Evolutionary conservation across 805 yeast species (phyloP).

Genomic region (Kluyveromyces lactis): DNA sequence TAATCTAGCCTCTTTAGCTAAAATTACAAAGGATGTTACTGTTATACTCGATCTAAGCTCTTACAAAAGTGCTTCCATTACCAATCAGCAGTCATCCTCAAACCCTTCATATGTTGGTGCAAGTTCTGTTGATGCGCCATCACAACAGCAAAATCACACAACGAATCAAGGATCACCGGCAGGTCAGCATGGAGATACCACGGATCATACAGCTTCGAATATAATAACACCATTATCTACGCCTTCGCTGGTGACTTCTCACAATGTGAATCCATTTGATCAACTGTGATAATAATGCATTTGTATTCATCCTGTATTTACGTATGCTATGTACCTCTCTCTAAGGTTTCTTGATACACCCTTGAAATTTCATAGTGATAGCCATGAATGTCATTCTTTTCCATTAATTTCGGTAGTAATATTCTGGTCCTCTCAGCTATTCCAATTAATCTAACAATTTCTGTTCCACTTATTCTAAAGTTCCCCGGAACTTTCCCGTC

Average conservation of each 20-base stretch:
- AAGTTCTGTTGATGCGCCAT: too few relatives aligned
- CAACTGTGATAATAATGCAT: constrained; percentile 8
- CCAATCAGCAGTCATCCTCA: constrained; percentile 6
- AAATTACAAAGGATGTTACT: constrained; percentile 87
- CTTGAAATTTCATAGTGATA: constrained; percentile 38
- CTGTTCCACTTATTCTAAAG: constrained; percentile 38
- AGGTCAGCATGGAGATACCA: not conserved
- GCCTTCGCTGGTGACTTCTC: constrained; percentile 9
- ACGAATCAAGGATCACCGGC: not conserved
- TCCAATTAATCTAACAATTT: constrained; percentile 41
- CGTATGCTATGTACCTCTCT: constrained; percentile 22
- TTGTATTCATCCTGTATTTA: too few relatives aligned
- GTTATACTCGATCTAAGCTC: constrained; percentile 68
- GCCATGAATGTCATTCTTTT: constrained; percentile 30
- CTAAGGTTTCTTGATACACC: constrained; percentile 37
- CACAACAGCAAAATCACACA: constrained; percentile 1
- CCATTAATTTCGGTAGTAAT: constrained; percentile 31
- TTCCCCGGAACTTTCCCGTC: constrained; percentile 30
- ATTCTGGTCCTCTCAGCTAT: constrained; percentile 46
- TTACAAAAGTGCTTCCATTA: constrained; percentile 29
- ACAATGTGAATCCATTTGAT: constrained; percentile 10
- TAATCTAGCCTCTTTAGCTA: constrained; percentile 70
- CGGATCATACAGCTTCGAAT: constrained; percentile 2
- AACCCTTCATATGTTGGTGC: too few relatives aligned
- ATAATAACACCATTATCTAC: constrained; percentile 10